A percentile compares a stretch with the other conserved stretches of the same genome.
Conservation (phyloP, 371 early-diverging fungal species). For the Mortierella sp. region DNA sequence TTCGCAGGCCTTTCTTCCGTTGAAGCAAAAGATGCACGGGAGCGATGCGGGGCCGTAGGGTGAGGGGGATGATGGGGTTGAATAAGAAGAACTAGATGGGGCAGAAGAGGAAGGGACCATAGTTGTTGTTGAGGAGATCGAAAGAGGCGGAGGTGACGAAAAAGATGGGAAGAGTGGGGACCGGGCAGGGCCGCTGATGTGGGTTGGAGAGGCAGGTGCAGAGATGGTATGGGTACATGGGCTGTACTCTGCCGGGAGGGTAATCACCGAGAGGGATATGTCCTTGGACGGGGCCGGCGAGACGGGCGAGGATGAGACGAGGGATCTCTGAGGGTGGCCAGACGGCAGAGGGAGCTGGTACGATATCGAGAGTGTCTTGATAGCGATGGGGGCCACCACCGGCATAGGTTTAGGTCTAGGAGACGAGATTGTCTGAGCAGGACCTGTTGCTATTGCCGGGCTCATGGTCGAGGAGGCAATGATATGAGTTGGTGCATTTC, state of each 20-base stretch:
- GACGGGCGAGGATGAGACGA: slow-evolving; percentile 8
- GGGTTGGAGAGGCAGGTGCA: not conserved
- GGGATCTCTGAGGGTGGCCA: slow-evolving; percentile 16
- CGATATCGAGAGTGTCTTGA: slow-evolving; percentile 10
- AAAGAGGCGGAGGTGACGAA: not conserved
- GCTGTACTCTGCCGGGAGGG: not conserved
- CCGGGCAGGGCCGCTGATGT: not conserved
- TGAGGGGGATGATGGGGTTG: not conserved
- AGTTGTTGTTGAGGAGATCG: not conserved
- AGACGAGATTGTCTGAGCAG: not conserved
- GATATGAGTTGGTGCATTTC: not conserved
- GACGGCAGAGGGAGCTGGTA: slow-evolving; percentile 15
- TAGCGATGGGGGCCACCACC: too few species aligned
- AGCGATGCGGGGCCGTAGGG: not conserved
- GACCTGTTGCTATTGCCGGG: not conserved
- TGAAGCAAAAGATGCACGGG: slow-evolving; percentile 45
- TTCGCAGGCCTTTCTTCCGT: slow-evolving; percentile 47
- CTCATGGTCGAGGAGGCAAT: not conserved
- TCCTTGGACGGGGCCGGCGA: slow-evolving; percentile 10
- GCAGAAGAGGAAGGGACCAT: not conserved
- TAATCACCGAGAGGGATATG: slow-evolving; percentile 4
- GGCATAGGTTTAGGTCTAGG: too few species aligned
- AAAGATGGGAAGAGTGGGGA: not conserved
- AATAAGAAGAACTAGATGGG: not conserved
- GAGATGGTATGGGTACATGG: not conserved